Evolutionary conservation across 495 filamentous ascomycete genomes (phyloP).

Genomic region (Penicillium crystallinum): DNA sequence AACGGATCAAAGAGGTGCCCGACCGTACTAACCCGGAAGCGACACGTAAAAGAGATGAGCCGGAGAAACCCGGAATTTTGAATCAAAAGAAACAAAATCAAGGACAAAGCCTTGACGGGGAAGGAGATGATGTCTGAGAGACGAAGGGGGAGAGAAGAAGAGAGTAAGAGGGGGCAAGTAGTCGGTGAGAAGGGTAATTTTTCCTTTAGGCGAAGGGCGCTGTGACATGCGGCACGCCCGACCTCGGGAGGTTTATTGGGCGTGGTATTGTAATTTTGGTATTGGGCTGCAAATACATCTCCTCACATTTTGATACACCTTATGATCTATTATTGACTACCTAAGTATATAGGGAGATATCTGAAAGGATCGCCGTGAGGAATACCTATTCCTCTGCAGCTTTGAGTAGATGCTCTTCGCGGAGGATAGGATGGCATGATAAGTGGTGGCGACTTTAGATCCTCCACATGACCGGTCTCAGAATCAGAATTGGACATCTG

Average conservation of each 20-base stretch:
- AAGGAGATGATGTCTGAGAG: constrained; percentile 7
- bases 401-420: too few species aligned
- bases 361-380: too few species aligned
- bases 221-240: constrained; percentile 14
- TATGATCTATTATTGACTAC: too few species aligned
- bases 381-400: too few species aligned
- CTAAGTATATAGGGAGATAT: too few species aligned
- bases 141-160: constrained; percentile 8
- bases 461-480: too few species aligned
- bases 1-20: constrained; percentile 1
- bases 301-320: too few species aligned
- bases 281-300: constrained; percentile 15
- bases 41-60: constrained; percentile 11
- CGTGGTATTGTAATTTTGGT: constrained; percentile 14
- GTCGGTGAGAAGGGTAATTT: constrained; percentile 29
- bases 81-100: constrained; percentile 17
- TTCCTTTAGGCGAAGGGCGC: constrained; percentile 22
- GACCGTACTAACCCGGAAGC: not conserved
- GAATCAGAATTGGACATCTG: too few species aligned
- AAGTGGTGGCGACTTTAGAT: too few species aligned
- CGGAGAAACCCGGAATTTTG: not conserved
- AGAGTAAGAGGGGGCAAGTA: constrained; percentile 18
- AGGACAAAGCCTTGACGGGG: constrained; percentile 39
- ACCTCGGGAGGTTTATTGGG: not conserved
- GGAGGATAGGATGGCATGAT: too few species aligned